Percentiles rank a stretch among this genome's conserved stretches.
These are phyloP conservation scores for Solanum hybrid DNA, from an alignment of 305 asterid genomes.

Conservation along the genomic window DNA sequence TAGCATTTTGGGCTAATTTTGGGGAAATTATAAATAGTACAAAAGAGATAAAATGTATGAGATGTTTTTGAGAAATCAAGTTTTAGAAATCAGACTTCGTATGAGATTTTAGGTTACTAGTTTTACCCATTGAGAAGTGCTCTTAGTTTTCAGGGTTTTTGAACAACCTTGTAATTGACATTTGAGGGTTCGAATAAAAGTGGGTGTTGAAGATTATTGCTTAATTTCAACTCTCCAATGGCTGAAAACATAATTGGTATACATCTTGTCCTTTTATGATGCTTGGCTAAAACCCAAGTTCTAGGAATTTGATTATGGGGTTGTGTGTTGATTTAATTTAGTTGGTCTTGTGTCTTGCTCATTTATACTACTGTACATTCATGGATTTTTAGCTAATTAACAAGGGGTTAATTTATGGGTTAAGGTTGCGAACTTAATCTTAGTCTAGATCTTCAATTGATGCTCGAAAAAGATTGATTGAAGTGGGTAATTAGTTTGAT, in stretches of 20 bases:
- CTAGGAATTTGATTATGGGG: not conserved
- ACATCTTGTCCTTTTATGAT: not conserved
- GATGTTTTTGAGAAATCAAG: not conserved
- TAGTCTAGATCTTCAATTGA: not conserved
- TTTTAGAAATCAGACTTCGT: not conserved
- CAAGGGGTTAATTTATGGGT: not conserved
- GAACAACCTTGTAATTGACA: not conserved
- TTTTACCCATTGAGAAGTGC: not conserved
- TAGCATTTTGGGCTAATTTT: not conserved
- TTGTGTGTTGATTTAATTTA: not conserved
- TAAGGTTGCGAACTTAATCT: not conserved
- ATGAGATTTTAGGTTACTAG: not conserved
- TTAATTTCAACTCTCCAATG: not conserved
- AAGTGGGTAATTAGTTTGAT: not conserved
- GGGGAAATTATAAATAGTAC: not conserved
- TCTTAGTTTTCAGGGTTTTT: not conserved
- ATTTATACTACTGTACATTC: not conserved
- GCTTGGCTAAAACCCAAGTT: not conserved
- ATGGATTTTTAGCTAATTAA: not conserved
- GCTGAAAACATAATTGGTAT: not conserved
- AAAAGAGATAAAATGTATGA: not conserved
- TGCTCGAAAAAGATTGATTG: not conserved
- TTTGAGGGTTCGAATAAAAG: not conserved
- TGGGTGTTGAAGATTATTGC: not conserved
- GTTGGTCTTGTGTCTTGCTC: not conserved